These are phyloP conservation scores for Penicillium vulpinum DNA, from an alignment of 2,329 filamentous ascomycete genomes.

Conservation along the genomic window DNA sequence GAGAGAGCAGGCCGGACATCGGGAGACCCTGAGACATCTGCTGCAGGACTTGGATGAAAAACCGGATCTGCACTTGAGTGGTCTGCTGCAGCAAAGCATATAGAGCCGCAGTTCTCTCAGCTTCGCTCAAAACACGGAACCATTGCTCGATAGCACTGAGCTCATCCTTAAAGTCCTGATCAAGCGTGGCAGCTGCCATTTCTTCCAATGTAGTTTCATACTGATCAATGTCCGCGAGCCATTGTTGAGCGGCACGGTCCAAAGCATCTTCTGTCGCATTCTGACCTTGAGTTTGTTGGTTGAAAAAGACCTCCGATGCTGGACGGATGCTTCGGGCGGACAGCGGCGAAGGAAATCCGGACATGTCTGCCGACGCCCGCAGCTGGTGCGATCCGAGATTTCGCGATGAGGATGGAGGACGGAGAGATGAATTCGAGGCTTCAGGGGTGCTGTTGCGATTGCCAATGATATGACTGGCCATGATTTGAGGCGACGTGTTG, in stretches of 20 bases:
- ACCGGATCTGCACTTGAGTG: slow-evolving; percentile 96
- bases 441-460: slow-evolving; percentile 98
- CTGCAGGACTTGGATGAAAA: slow-evolving; percentile 98
- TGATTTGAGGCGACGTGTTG: slow-evolving; percentile 27
- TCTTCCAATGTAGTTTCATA: slow-evolving; percentile 98
- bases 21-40: slow-evolving; percentile 99
- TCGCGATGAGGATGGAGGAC: slow-evolving; percentile 82
- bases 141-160: slow-evolving; percentile 98
- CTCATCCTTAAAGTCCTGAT: slow-evolving; percentile 99
- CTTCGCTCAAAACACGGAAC: slow-evolving; percentile 96
- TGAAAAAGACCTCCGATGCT: slow-evolving; percentile 89
- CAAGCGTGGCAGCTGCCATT: slow-evolving; percentile 97
- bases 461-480: slow-evolving; percentile 67
- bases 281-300: slow-evolving; percentile 69
- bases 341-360: slow-evolving; percentile 70
- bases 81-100: slow-evolving; percentile 97
- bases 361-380: slow-evolving; percentile 94
- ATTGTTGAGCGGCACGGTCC: slow-evolving; percentile 94
- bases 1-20: slow-evolving; percentile 92
- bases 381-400: slow-evolving; percentile 79
- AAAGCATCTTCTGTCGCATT: slow-evolving; percentile 76
- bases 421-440: slow-evolving; percentile 74
- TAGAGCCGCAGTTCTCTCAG: slow-evolving; percentile 89
- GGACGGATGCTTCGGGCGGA: slow-evolving; percentile 81
- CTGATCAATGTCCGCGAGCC: slow-evolving; percentile 98